Conservation (phyloP, 1,284 basidiomycete species). For the Cutaneotrichosporon arboriforme region DNA sequence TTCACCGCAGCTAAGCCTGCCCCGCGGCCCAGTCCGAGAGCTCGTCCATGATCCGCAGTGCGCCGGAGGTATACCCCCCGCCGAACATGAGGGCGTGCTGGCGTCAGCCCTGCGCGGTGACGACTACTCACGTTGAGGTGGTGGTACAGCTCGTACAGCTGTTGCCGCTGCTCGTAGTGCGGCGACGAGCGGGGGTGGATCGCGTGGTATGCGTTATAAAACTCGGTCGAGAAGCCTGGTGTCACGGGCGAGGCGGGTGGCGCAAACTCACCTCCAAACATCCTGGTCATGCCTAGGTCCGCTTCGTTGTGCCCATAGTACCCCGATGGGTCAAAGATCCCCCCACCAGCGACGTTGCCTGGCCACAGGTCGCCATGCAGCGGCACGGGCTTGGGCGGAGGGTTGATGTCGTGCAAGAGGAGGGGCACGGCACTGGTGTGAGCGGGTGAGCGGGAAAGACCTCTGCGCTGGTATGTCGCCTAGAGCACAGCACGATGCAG, state of each 20-base stretch:
- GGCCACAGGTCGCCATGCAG: constrained; percentile 81
- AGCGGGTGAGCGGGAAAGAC: not conserved
- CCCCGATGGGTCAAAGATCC: constrained; percentile 76
- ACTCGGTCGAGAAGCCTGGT: constrained; percentile 59
- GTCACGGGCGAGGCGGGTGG: not conserved
- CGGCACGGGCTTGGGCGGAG: constrained; percentile 62
- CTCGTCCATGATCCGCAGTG: constrained; percentile 37
- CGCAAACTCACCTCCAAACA: constrained; percentile 60
- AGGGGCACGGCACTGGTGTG: constrained; percentile 66
- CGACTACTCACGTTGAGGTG: constrained; percentile 60
- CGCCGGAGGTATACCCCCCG: constrained; percentile 33
- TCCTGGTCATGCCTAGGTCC: constrained; percentile 73
- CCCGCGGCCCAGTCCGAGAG: constrained; percentile 34
- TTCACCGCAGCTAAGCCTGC: no score
- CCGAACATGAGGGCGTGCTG: constrained; percentile 47
- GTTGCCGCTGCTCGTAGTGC: constrained; percentile 63
- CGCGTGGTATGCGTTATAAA: constrained; percentile 69
- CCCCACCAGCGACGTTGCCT: constrained; percentile 52
- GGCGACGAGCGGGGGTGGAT: constrained; percentile 65
- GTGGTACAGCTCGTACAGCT: constrained; percentile 79
- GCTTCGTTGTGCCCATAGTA: constrained; percentile 83
- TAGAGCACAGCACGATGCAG: not conserved
- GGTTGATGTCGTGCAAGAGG: constrained; percentile 57
- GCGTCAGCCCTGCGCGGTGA: not conserved
- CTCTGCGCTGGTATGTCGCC: no score